phyloP scores from a whole-genome alignment of 495 filamentous ascomycete species.

The Thermothielavioides terrestris region DNA sequence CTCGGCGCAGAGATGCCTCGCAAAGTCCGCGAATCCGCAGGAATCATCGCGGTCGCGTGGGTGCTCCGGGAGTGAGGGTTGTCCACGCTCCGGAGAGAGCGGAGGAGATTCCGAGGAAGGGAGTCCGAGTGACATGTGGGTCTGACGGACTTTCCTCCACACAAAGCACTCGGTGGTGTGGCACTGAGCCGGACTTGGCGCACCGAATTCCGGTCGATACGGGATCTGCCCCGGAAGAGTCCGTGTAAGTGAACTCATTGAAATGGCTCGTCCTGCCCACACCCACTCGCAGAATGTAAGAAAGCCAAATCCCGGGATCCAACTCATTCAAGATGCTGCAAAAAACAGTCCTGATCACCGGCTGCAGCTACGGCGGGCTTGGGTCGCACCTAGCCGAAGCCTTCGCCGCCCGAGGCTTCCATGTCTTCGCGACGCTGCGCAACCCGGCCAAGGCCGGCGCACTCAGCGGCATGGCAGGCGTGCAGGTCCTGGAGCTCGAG shows the following conservation, averaged over 20 bases:
- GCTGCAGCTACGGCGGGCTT: constrained; percentile 1
- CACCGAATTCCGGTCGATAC: background rate
- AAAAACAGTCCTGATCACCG: constrained; percentile 5
- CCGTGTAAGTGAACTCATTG: background rate
- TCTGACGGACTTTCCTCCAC: no score
- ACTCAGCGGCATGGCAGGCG: constrained; percentile 25
- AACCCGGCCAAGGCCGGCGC: constrained; percentile 32
- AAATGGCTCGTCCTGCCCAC: no score
- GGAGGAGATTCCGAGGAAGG: background rate
- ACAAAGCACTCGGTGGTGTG: no score
- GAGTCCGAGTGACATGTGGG: no score
- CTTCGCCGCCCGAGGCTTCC: constrained; percentile 28
- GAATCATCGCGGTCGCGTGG: background rate
- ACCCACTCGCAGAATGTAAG: no score
- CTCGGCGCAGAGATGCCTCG: no score
- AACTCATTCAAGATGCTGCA: no score
- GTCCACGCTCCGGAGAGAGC: background rate
- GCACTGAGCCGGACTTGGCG: background rate
- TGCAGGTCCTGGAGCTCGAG: constrained; percentile 42
- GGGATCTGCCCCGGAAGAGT: background rate
- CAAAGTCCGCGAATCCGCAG: background rate
- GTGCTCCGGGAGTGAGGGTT: background rate
- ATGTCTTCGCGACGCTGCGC: constrained; percentile 51
- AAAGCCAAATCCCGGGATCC: no score
- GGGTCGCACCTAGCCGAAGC: constrained; percentile 3